Conservation (phyloP, 306 rosid species). For the Mucuna pruriens region DNA sequence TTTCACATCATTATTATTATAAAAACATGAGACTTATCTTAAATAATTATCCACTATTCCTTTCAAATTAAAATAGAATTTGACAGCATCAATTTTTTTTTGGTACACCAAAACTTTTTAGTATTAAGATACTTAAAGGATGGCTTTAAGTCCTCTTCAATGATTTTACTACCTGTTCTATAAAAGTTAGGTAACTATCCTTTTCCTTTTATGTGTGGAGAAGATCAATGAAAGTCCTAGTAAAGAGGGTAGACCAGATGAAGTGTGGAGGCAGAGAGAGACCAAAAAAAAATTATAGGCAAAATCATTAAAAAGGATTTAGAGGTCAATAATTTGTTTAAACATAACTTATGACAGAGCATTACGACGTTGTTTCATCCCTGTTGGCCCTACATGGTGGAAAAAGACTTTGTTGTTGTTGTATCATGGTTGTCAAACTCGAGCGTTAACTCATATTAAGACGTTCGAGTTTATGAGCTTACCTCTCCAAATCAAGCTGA, state of each 20-base stretch:
- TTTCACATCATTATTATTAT: constrained; percentile 5
- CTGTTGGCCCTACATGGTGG: background rate
- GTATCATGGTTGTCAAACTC: background rate
- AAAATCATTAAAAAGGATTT: background rate
- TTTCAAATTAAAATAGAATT: constrained; percentile 29
- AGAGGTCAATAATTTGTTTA: background rate
- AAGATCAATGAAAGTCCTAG: background rate
- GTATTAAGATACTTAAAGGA: constrained; percentile 2
- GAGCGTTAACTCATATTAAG: background rate
- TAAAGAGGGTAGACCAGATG: background rate
- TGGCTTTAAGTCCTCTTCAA: background rate
- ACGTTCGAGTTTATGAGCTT: background rate
- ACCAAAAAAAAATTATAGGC: background rate
- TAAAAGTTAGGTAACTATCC: constrained; percentile 5
- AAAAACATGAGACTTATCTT: background rate
- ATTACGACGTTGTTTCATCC: background rate
- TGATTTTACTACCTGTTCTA: background rate
- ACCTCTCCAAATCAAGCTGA: background rate
- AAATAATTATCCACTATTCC: background rate
- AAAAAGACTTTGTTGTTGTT: background rate
- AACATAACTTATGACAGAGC: background rate
- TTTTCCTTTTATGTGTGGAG: background rate
- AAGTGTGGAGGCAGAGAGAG: background rate
- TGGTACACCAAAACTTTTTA: background rate
- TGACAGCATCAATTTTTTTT: background rate